These are phyloP conservation scores for Posidonia oceanica DNA, from an alignment of 116 monocot genomes.

Conservation along the genomic window DNA sequence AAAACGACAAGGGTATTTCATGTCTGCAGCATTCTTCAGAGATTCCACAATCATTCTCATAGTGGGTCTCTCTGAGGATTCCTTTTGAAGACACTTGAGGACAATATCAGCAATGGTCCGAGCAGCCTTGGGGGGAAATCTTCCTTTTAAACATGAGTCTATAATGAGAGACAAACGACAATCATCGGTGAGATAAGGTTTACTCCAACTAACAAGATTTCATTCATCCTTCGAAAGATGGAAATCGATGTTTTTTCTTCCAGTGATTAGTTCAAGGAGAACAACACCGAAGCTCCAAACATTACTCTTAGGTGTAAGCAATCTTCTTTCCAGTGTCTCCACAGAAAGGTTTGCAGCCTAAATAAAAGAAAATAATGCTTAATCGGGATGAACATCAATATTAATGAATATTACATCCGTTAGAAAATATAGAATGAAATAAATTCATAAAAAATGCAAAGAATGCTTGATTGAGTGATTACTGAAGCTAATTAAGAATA, in stretches of 20 bases:
- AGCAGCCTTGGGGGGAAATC: slow-evolving; percentile 54
- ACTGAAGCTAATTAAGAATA: too few species aligned
- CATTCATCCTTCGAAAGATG: slow-evolving; percentile 60
- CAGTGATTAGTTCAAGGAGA: slow-evolving; percentile 64
- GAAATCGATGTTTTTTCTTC: slow-evolving; percentile 53
- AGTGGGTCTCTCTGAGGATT: slow-evolving; percentile 66
- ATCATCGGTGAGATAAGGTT: slow-evolving; percentile 65
- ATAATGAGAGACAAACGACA: slow-evolving; percentile 68
- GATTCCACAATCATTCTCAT: slow-evolving; percentile 60
- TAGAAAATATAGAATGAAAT: too few species aligned
- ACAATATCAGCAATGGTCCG: slow-evolving; percentile 50
- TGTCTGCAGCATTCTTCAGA: slow-evolving; percentile 39
- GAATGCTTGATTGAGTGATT: too few species aligned
- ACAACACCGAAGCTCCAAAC: slow-evolving; percentile 77
- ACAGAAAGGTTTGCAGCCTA: slow-evolving; percentile 27
- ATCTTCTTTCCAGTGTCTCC: slow-evolving; percentile 57
- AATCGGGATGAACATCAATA: neutral
- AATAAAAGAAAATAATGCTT: neutral
- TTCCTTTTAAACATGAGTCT: slow-evolving; percentile 56
- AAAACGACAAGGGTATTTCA: slow-evolving; percentile 19
- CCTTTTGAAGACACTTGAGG: slow-evolving; percentile 56
- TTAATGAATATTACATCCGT: too few species aligned
- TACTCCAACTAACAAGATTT: slow-evolving; percentile 63
- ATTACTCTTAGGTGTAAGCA: slow-evolving; percentile 79
- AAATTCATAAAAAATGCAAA: too few species aligned